Conservation (phyloP, 1,139 yeast species). For the Suhomyces coccinellae region DNA sequence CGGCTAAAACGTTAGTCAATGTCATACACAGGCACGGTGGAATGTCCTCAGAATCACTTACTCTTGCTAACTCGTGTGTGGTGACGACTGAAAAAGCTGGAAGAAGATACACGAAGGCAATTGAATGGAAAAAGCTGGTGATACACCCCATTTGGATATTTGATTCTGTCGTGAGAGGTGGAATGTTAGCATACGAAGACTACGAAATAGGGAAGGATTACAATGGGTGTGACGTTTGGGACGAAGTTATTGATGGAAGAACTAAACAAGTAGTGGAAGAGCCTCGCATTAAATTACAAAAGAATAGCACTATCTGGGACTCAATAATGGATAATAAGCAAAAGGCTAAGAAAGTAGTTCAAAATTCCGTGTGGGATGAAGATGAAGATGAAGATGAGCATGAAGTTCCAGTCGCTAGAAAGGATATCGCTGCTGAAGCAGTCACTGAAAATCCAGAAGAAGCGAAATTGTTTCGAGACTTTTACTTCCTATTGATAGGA, state of each 20-base stretch:
- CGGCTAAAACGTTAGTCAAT: conserved; percentile 24
- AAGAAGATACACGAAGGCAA: conserved; percentile 60
- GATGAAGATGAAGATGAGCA: conserved; percentile 12
- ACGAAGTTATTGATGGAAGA: conserved; percentile 19
- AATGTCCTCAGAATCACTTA: conserved; percentile 54
- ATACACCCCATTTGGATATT: conserved; percentile 76
- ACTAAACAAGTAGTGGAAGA: conserved; percentile 3
- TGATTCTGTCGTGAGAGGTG: conserved; percentile 63
- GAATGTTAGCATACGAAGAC: conserved; percentile 51
- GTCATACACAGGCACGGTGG: conserved; percentile 60
- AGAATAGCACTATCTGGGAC: conserved; percentile 44
- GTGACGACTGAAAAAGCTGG: conserved; percentile 58
- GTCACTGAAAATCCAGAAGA: not conserved
- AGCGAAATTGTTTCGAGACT: conserved; percentile 33
- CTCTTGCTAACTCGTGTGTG: conserved; percentile 51
- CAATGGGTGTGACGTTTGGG: conserved; percentile 57
- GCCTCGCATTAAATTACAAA: conserved; percentile 22
- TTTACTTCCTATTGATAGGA: conserved; percentile 39
- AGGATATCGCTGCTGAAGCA: not conserved
- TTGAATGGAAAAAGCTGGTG: conserved; percentile 66
- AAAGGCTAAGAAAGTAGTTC: conserved; percentile 16
- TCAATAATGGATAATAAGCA: conserved; percentile 46
- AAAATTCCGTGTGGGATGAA: conserved; percentile 36
- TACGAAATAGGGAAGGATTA: conserved; percentile 33
- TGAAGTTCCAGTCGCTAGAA: not conserved